Conservation (phyloP, 805 yeast genomes). For the Wickerhamiella parazyma region DNA sequence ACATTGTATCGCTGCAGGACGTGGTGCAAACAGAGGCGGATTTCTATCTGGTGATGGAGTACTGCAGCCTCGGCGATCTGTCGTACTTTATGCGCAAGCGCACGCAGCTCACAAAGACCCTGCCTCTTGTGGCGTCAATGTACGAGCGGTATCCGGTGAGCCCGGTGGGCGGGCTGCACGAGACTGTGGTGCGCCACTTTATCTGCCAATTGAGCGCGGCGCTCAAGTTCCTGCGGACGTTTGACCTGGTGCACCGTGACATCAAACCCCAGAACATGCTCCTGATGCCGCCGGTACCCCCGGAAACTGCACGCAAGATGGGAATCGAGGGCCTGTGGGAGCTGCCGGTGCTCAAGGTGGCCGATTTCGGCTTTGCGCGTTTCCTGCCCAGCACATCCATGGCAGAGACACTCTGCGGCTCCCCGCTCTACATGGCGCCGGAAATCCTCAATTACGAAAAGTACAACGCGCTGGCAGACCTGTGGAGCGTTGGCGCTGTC, state of each 20-base stretch:
- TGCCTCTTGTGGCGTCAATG: conserved; percentile 66
- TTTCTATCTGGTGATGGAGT: conserved; percentile 89
- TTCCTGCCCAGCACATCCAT: conserved; percentile 83
- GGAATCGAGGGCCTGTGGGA: conserved; percentile 73
- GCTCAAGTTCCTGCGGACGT: conserved; percentile 62
- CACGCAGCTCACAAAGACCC: conserved; percentile 53
- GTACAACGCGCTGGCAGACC: conserved; percentile 92
- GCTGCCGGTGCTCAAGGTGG: conserved; percentile 80
- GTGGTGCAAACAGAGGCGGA: conserved; percentile 62
- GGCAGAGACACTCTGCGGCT: conserved; percentile 96
- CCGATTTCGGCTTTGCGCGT: conserved; percentile 96
- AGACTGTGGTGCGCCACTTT: conserved; percentile 67
- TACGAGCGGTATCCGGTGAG: conserved; percentile 78
- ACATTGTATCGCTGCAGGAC: conserved; percentile 76
- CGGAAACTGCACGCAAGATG: conserved; percentile 41
- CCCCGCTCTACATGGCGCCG: conserved; percentile 98
- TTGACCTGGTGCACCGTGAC: conserved; percentile 85
- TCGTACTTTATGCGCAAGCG: conserved; percentile 73
- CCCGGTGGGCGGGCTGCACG: conserved; percentile 62
- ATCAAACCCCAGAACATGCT: conserved; percentile 83
- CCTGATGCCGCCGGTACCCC: conserved; percentile 67
- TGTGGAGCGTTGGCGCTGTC: conserved; percentile 98
- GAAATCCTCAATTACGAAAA: conserved; percentile 89
- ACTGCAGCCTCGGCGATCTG: conserved; percentile 88
- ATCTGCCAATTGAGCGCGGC: conserved; percentile 79